Percentiles rank a stretch among this genome's conserved stretches.
Evolutionary conservation across 2,329 filamentous ascomycete genomes (phyloP).

Genomic region (Fusarium acutatum): DNA sequence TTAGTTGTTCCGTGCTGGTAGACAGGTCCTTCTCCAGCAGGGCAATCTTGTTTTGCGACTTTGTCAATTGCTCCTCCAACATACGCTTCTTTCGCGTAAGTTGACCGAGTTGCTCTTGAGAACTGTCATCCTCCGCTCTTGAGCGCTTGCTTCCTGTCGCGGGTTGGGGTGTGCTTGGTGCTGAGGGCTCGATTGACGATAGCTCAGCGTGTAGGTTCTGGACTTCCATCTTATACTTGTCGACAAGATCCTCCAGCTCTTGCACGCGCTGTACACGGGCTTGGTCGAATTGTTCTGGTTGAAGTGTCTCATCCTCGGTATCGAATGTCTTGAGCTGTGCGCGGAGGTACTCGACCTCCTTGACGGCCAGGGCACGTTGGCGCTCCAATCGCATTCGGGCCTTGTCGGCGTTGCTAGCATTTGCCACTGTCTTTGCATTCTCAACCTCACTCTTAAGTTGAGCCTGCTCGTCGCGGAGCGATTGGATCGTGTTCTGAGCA

Average conservation of each 20-base stretch:
- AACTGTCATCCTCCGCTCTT: constrained; percentile 67
- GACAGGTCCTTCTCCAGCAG: constrained; percentile 80
- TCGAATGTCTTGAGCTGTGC: constrained; percentile 92
- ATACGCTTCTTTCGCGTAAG: constrained; percentile 88
- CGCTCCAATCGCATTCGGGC: constrained; percentile 80
- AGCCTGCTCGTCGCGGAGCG: constrained; percentile 74
- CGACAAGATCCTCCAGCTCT: constrained; percentile 85
- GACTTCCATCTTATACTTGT: constrained; percentile 85
- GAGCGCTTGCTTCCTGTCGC: constrained; percentile 69
- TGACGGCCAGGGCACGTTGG: constrained; percentile 83
- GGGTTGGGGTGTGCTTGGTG: constrained; percentile 48
- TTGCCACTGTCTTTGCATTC: constrained; percentile 65
- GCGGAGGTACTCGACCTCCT: constrained; percentile 93
- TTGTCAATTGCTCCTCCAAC: constrained; percentile 79
- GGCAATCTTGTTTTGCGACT: constrained; percentile 73
- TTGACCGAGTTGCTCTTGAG: constrained; percentile 79
- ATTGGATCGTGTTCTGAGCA: constrained; percentile 78
- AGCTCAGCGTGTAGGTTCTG: constrained; percentile 78
- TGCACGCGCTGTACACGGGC: constrained; percentile 77
- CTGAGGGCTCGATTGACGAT: constrained; percentile 65
- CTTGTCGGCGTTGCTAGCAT: constrained; percentile 66
- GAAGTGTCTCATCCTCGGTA: constrained; percentile 86
- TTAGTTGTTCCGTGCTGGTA: constrained; percentile 77
- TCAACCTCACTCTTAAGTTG: constrained; percentile 75
- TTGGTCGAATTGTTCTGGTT: constrained; percentile 80